phyloP scores from a whole-genome alignment of 2,329 filamentous ascomycete species.

The Penicillium sp. region DNA sequence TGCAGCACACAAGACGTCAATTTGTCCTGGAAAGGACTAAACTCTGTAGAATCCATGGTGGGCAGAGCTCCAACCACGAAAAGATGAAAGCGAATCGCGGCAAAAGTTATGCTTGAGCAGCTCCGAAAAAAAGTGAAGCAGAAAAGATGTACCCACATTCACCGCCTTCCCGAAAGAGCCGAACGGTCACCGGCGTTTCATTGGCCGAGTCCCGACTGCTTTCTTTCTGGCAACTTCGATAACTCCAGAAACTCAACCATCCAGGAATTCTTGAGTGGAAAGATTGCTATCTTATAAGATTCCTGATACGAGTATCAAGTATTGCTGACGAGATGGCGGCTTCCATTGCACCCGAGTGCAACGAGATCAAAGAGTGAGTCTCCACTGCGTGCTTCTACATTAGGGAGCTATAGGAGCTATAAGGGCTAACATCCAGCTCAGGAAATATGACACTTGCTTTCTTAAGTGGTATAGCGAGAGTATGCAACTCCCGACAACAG shows the following conservation, averaged over 20 bases:
- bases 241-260: neutral
- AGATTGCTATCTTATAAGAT: neutral
- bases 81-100: slow-evolving; percentile 7
- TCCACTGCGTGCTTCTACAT: slow-evolving; percentile 5
- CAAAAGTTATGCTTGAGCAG: slow-evolving; percentile 13
- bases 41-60: slow-evolving; percentile 63
- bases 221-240: slow-evolving; percentile 1
- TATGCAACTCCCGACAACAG: slow-evolving; percentile 38
- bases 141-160: slow-evolving; percentile 4
- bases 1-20: slow-evolving; percentile 70
- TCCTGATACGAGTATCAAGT: neutral
- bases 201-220: slow-evolving; percentile 11
- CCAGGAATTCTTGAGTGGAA: neutral
- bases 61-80: slow-evolving; percentile 10
- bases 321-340: slow-evolving; percentile 67
- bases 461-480: slow-evolving; percentile 99
- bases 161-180: neutral
- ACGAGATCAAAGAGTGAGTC: slow-evolving; percentile 85
- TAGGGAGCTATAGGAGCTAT: neutral
- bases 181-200: slow-evolving; percentile 2
- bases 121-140: slow-evolving; percentile 10
- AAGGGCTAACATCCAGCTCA: slow-evolving; percentile 37
- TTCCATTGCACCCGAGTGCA: slow-evolving; percentile 90
- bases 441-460: slow-evolving; percentile 94
- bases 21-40: slow-evolving; percentile 69